These are phyloP conservation scores for Lathyrus tuberosus DNA, from an alignment of 306 rosid species.

Conservation along the genomic window DNA sequence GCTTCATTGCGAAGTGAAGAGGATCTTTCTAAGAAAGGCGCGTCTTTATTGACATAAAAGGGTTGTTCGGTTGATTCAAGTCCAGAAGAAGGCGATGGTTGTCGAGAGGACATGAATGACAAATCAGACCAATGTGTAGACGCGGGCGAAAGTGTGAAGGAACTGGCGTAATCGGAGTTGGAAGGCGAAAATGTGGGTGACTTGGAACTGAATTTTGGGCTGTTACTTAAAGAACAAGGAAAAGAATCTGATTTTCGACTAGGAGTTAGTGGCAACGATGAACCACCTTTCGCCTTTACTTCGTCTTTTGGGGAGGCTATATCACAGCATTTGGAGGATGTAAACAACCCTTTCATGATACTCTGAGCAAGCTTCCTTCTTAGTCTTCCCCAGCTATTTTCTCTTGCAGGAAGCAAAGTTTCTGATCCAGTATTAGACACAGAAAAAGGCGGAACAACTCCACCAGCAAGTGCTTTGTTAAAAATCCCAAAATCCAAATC, in stretches of 20 bases:
- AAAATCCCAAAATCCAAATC: conserved; percentile 81
- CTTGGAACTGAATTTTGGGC: conserved; percentile 59
- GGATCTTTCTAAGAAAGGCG: conserved; percentile 50
- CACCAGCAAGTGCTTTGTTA: conserved; percentile 82
- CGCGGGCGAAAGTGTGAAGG: conserved; percentile 78
- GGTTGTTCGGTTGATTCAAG: conserved; percentile 64
- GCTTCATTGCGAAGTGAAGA: conserved; percentile 47
- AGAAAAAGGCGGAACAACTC: conserved; percentile 85
- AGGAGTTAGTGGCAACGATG: conserved; percentile 53
- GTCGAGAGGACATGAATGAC: conserved; percentile 68
- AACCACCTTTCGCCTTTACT: conserved; percentile 39
- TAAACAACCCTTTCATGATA: conserved; percentile 59
- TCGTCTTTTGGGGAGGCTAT: conserved; percentile 40
- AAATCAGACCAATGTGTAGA: conserved; percentile 90
- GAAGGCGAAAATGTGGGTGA: conserved; percentile 83
- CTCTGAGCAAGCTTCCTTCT: conserved; percentile 62
- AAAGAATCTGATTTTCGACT: conserved; percentile 59
- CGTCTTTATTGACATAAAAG: conserved; percentile 30
- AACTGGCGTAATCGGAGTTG: conserved; percentile 77
- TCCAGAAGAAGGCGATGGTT: conserved; percentile 83
- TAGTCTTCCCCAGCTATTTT: conserved; percentile 77
- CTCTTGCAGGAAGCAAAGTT: conserved; percentile 83
- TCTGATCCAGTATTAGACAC: conserved; percentile 68
- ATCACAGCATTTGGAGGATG: conserved; percentile 53
- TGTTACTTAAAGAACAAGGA: conserved; percentile 53